Evolutionary conservation across 768 basidiomycete species (phyloP), one percentile per base, ranked within the genome.

Genomic region (Lepiota brunneoincarnata): DNA sequence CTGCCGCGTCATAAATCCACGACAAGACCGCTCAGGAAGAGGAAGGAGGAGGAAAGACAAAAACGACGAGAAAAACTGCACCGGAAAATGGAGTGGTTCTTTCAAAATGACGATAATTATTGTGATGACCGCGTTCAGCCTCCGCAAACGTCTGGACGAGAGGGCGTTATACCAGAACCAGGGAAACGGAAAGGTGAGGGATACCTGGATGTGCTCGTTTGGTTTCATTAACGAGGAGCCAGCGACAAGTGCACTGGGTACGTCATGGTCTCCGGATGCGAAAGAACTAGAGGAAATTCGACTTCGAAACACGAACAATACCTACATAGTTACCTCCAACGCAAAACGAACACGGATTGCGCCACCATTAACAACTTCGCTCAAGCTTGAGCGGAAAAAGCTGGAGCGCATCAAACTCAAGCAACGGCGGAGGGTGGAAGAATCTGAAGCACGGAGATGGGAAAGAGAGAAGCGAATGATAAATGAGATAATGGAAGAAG

Each of bases 181-280:
- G 47, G 47, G 6, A 82, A 83, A 63, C 79, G 83, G 45, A 79
- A 80, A 72, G 75, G 83, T 83, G 54, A 24, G 55, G 42, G 26
- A 37, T 20, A 18, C 17, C 38, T 18, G 34, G 15, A 20, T n/a
- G 31, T 7, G n/a, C 17, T 17, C 20, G 34, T 28, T 50, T 11
- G n/a, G 35, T 47, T 38, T 39, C 24, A 28, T 35, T 40, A 15
- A 47, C 46, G 21, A 35, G 17, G 14, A 54, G 11, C 26, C 18
- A 54, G 53, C 31, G 1, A 41, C 36, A 4, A 41, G 38, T 17
- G 53, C 28, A 4, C 23, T 54, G 5, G 53, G 48, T 48, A 48
- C 53, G 21, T 48, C 53, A 15, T 54, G 53, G 53, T 54, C 53
- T 7, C 45, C 53, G 7, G 53, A 54, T 21, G 14, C 28, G n/a